Evolutionary conservation across 148 eudicot species (phyloP), one percentile per base, ranked within the genome.

Genomic region (Rhododendron ferrugineum): DNA sequence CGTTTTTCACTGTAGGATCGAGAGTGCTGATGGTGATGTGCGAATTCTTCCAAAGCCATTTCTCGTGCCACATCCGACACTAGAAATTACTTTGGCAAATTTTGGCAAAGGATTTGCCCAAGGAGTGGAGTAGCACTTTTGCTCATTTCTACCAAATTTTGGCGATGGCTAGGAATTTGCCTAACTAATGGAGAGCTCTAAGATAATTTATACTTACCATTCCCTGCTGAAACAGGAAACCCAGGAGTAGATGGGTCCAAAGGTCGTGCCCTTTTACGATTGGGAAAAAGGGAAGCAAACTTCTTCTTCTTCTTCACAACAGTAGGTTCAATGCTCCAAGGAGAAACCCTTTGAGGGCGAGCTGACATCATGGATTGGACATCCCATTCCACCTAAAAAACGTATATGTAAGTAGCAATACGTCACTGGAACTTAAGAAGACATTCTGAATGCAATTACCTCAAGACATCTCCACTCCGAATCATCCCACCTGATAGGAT

Each of bases 391-490:
- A 86, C 88, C 85, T 82, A 23, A 64, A 34, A 54, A 54, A 54
- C 60, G 6, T 15, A 54, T 22, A 58, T 58, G 64, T 5, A 20
- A 58, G 20, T 60, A 81, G 49, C 76, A 60, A 60, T n/a, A 78
- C 20, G 20, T 42, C 23, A 23, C 81, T 78, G 34, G 58, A 44
- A 77, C 52, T 1, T 40, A 42, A 42, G 28, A 30, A 47, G 52
- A 34, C 54, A 83, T 62, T 40, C 3, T 68, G 30, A 70, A 83
- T 70, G 46, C 66, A 52, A 50, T 30, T 60, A 86, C 88, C 88
- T 77, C 78, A 30, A 86, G 82, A 79, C 85, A 77, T 83, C 78
- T 83, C 85, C 88, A 86, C 18, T 86, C 88, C 1, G 88, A 86
- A 78, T 42, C 37, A 5, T 47, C 78, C 88, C 88, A 86, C 83